Evolutionary conservation across 257 asterid species (phyloP).

Genomic region (Paulownia fortunei): DNA sequence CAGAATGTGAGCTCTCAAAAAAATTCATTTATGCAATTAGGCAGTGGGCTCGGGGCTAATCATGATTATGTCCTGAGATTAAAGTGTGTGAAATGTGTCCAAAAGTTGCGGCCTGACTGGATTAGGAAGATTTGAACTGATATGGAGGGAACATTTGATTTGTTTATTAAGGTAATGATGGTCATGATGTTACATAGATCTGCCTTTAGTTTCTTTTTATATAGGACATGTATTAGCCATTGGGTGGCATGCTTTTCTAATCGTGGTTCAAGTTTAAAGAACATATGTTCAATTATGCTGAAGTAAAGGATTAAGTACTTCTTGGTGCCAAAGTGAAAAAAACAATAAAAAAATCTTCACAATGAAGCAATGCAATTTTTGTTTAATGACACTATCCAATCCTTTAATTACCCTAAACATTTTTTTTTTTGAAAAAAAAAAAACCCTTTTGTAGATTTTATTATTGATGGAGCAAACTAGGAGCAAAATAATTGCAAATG

Average conservation of each 20-base stretch:
- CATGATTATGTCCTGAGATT: constrained; percentile 61
- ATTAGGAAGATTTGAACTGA: constrained; percentile 40
- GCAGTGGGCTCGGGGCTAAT: constrained; percentile 49
- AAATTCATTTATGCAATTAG: constrained; percentile 52
- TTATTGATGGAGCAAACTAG: neutral
- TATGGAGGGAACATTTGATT: constrained; percentile 47
- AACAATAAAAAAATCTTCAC: neutral
- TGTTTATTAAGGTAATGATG: constrained; percentile 39
- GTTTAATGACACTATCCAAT: constrained; percentile 9
- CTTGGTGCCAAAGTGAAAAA: neutral
- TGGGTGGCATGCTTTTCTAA: constrained; percentile 50
- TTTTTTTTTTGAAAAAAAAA: neutral
- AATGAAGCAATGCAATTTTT: neutral
- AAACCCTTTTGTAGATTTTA: neutral
- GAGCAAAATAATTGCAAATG: neutral
- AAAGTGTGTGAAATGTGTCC: constrained; percentile 34
- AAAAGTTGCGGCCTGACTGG: constrained; percentile 39
- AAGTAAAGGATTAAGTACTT: constrained; percentile 18
- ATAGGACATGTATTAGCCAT: constrained; percentile 41
- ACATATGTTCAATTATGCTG: constrained; percentile 12
- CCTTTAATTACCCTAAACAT: neutral
- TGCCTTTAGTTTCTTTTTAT: constrained; percentile 40
- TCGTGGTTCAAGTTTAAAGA: constrained; percentile 49
- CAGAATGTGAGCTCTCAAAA: constrained; percentile 27
- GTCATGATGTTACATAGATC: constrained; percentile 32